Base-by-base conservation (phyloP, 192 early-diverging fungal species). In the Backusella tarrabulga region DNA sequence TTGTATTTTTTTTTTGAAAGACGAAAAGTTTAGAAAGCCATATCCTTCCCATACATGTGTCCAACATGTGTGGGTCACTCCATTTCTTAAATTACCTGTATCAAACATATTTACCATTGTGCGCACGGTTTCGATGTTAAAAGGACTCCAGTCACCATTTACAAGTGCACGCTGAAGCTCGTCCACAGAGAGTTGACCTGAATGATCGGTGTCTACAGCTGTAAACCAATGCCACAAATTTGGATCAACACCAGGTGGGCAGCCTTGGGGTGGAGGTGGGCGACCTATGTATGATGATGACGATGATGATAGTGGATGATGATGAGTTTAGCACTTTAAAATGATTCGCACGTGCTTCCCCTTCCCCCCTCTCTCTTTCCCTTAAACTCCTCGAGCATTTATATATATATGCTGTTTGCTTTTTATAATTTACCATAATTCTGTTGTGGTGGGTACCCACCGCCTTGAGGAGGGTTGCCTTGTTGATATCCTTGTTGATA, bases 41-140 rank as follows among this genome's bases (percentile, higher is more conserved):
- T 54, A 9, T 56, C 54, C 8, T 23, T 56, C n/a, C 3, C 19
- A 40, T 40, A 9, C 19, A 56, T 56, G n/a, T 56, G 21, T 54
- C 6, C 21, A 56, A 38, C 9, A 40, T 40, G 38, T 56, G n/a
- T 23, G 19, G 7, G 54, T 23, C n/a, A 56, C 21, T 2, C 8
- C n/a, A 21, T 54, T 17, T 54, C 7, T 6, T 21, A 36, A 35
- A 74, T 81, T 86, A 84, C 85, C 86, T n/a, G 86, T 85, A 76
- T 94, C 93, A 79, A 93, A 92, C 92, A 93, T 92, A 77, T 88
- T 88, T 76, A 95, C 87, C 91, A 95, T 92, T 73, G 93, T 78
- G 71, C 92, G 92, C 6, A 94, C 92, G 21, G 94, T 95, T 81
- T 94, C 94, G 44, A 90, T 84, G 81, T 92, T 93, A 87, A 95